A percentile compares a stretch with the other conserved stretches of the same genome.
phyloP scores from a whole-genome alignment of 495 filamentous ascomycete species.

The Aspergillus panamensis region DNA sequence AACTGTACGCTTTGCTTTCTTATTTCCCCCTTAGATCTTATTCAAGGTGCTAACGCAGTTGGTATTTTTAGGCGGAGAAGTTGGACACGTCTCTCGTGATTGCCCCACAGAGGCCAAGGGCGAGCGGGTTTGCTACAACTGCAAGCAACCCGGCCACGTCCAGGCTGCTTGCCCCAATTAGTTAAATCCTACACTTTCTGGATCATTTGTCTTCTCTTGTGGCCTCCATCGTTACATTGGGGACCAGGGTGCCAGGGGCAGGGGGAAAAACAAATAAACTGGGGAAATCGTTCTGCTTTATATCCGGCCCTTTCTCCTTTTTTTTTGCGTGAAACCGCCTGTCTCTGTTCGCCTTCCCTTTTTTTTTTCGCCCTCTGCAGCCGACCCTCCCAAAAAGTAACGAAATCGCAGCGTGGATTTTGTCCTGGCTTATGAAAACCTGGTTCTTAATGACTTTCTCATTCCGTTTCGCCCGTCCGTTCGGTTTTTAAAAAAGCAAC shows the following conservation, averaged over 20 bases:
- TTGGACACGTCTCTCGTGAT: conserved; percentile 90
- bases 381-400: not conserved
- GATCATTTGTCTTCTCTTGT: conserved; percentile 28
- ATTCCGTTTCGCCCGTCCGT: not conserved
- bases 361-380: not conserved
- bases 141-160: conserved; percentile 96
- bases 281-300: not conserved
- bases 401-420: not conserved
- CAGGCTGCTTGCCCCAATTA: conserved; percentile 87
- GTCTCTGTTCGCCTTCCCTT: not conserved
- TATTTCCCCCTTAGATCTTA: not conserved
- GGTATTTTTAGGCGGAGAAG: conserved; percentile 61
- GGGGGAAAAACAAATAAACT: not conserved
- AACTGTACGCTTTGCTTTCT: conserved; percentile 63
- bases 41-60: conserved; percentile 7
- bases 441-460: conserved; percentile 22
- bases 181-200: conserved; percentile 10
- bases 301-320: not conserved
- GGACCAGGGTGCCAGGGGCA: conserved; percentile 13
- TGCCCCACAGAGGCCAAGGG: conserved; percentile 84
- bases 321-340: not conserved
- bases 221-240: conserved; percentile 14
- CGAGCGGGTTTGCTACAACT: conserved; percentile 98
- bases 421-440: conserved; percentile 26
- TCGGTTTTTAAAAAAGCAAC: conserved; percentile 17